A percentile compares a stretch with the other conserved stretches of the same genome.
Conservation (phyloP, 1,284 basidiomycete genomes). For the Porogramme epimiltina region DNA sequence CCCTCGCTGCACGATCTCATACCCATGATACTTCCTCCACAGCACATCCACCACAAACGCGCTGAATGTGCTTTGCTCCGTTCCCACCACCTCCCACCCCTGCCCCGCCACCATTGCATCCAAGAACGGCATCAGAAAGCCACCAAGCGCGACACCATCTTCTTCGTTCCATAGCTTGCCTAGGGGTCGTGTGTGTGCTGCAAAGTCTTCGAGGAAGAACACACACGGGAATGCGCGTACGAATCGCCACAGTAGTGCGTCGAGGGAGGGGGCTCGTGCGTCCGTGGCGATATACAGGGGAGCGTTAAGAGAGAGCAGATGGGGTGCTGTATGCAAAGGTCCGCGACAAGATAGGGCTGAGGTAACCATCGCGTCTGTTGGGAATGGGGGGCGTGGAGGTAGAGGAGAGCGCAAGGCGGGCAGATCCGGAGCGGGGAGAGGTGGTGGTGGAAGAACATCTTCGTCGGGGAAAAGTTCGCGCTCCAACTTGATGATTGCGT, state of each 20-base stretch:
- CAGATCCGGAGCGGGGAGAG: constrained; percentile 18
- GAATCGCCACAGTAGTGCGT: constrained; percentile 53
- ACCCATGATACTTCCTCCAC: constrained; percentile 60
- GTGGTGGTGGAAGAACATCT: constrained; percentile 11
- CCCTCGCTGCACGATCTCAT: constrained; percentile 54
- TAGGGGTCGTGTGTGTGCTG: constrained; percentile 34
- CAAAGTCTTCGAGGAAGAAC: constrained; percentile 66
- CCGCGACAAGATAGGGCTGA: constrained; percentile 35
- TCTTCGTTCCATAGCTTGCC: constrained; percentile 45
- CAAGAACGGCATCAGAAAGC: constrained; percentile 61
- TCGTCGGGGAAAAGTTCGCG: constrained; percentile 22
- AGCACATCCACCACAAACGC: constrained; percentile 66
- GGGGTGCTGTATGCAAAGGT: constrained; percentile 32
- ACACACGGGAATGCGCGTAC: constrained; percentile 67
- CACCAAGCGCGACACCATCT: constrained; percentile 53
- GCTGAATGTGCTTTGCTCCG: constrained; percentile 74
- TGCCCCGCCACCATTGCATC: constrained; percentile 69
- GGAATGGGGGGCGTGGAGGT: constrained; percentile 24
- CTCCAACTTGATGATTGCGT: constrained; percentile 45
- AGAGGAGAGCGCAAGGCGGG: constrained; percentile 26
- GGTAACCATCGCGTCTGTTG: constrained; percentile 20
- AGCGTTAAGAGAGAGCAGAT: constrained; percentile 49
- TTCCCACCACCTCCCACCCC: constrained; percentile 62
- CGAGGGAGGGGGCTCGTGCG: constrained; percentile 42
- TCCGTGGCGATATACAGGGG: constrained; percentile 79